Base-by-base conservation (phyloP, 225 moss, liverwort and hornwort genomes). In the Asterella californica region DNA sequence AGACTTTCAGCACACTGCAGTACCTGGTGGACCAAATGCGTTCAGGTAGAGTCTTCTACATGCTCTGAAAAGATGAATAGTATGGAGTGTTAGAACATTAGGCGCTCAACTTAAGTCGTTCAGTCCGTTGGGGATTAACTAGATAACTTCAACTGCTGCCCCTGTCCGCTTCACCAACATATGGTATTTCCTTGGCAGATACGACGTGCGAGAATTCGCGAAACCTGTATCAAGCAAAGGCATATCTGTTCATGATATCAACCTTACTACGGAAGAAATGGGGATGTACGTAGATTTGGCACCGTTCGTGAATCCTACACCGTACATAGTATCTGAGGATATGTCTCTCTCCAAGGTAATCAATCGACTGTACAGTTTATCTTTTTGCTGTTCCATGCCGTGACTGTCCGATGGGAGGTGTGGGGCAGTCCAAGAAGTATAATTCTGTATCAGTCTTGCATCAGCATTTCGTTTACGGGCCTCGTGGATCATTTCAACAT, bases 211-310 rank as follows among this genome's bases (percentile, higher is more conserved):
- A 77, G 94, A 99, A 85, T 95, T 95, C 85, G 89, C 93, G 37
- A 99, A 99, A 76, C 94, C 97, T 63, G 97, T 99, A 62, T 99
- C 97, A 78, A 93, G 94, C 85, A 99, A 99, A 88, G 97, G 97
- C 67, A 84, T 91, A 76, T 90, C 90, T 64, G 90, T 99, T 68
- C 82, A 85, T 46, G 97, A 99, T 75, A 90, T 99, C 46, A 88
- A 90, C 80, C 84, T 95, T 79, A 90, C 91, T 81, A 80, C 90
- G 75, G 91, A 86, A 81, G 97, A 99, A 86, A 90, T 92, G 94
- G 92, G 92, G 76, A 95, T 99, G 97, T 92, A 91, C 83, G 82
- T 99, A 53, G 91, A 99, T 81, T 81, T 99, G 88, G 92, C 92
- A 83, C 95, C 94, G 73, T 99, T 93, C 86, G 95, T 99, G 62